Conservation (phyloP, 345 rosid genomes). For the Bruguiera gymnorhiza region DNA sequence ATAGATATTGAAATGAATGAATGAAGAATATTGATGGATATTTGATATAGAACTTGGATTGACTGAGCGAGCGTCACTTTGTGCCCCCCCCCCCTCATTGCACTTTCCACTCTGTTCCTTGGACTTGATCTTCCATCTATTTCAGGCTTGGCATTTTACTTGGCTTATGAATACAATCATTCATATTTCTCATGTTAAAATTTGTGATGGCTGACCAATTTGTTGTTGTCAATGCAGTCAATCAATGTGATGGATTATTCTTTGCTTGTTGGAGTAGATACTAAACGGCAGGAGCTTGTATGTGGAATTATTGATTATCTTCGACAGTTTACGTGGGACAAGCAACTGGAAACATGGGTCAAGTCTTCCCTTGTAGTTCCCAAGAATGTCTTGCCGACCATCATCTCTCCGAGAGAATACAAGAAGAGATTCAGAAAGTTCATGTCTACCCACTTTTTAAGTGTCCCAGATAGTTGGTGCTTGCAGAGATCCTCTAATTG, state of each 20-base stretch:
- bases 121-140: not conserved
- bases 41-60: too few relatives aligned
- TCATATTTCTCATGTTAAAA: not conserved
- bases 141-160: not conserved
- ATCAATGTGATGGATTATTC: slow-evolving; percentile 98
- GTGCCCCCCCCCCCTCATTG: not conserved
- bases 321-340: slow-evolving; percentile 98
- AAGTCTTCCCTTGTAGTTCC: slow-evolving; percentile 88
- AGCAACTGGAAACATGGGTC: slow-evolving; percentile 96
- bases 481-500: slow-evolving; percentile 33
- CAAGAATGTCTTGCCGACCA: slow-evolving; percentile 74
- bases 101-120: not conserved
- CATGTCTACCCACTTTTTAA: slow-evolving; percentile 76
- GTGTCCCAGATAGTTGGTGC: slow-evolving; percentile 96
- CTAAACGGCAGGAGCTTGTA: slow-evolving; percentile 60
- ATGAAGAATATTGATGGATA: too few relatives aligned
- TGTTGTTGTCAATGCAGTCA: slow-evolving; percentile 41
- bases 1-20: not conserved
- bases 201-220: slow-evolving; percentile 3
- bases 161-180: not conserved
- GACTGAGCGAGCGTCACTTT: too few relatives aligned
- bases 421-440: slow-evolving; percentile 92
- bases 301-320: slow-evolving; percentile 97
- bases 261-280: slow-evolving; percentile 82
- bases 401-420: slow-evolving; percentile 86